A percentile compares a stretch with the other conserved stretches of the same genome.
These are phyloP conservation scores for Basipetospora chlamydospora DNA, from an alignment of 2,329 filamentous ascomycete species.

Conservation along the genomic window DNA sequence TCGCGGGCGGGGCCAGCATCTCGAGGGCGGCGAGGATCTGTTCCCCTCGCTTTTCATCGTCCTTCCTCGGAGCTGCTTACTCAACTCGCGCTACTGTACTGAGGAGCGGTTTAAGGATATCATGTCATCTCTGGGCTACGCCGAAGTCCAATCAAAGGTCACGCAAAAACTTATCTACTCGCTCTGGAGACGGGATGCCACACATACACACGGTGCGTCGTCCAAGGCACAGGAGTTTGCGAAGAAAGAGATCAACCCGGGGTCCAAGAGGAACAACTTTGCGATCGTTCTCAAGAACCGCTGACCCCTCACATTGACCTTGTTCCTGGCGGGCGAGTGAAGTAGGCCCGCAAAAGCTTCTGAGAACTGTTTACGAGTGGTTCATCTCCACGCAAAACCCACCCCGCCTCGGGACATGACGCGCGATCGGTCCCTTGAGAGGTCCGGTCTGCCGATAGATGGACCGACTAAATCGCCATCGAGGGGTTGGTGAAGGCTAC, in stretches of 20 bases:
- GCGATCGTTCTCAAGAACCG: conserved; percentile 54
- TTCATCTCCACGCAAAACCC: too few species aligned
- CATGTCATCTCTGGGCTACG: conserved; percentile 65
- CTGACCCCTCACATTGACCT: too few species aligned
- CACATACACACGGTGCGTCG: too few species aligned
- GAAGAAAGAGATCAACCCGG: conserved; percentile 67
- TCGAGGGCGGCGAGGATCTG: conserved; percentile 13
- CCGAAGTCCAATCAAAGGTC: conserved; percentile 48
- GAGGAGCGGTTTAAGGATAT: conserved; percentile 54
- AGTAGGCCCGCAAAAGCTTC: too few species aligned
- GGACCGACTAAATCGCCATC: too few species aligned
- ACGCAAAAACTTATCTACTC: conserved; percentile 81
- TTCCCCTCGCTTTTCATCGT: conserved; percentile 77
- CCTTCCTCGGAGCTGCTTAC: conserved; percentile 72
- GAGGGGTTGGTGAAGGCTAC: too few species aligned
- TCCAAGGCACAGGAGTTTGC: conserved; percentile 28
- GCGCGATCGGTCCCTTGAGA: too few species aligned
- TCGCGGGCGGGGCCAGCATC: conserved; percentile 12
- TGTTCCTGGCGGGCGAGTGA: too few species aligned
- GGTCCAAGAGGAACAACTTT: conserved; percentile 77
- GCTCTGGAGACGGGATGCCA: conserved; percentile 51
- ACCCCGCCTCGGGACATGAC: too few species aligned
- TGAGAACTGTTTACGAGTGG: too few species aligned
- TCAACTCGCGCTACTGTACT: conserved; percentile 82
- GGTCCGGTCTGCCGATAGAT: too few species aligned